Conservation (phyloP, 228 moss, liverwort and hornwort genomes). For the Sphagnum fallax region DNA sequence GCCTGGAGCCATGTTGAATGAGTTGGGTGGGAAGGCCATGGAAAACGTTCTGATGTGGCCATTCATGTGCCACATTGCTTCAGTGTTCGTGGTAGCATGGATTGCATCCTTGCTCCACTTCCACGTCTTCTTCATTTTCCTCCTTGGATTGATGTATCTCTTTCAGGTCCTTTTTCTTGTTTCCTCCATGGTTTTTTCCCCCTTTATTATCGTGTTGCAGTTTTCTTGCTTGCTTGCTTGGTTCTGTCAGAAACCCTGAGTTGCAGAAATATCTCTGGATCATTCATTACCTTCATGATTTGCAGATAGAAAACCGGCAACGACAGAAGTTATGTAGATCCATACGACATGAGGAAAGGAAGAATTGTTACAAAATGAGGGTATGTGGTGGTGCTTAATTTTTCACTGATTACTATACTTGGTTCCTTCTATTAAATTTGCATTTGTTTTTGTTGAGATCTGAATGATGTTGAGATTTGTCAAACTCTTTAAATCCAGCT, state of each 20-base stretch:
- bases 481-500: constrained; percentile 18
- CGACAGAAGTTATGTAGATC: constrained; percentile 29
- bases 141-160: constrained; percentile 46
- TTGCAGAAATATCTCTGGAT: background rate
- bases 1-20: background rate
- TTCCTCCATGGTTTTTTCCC: background rate
- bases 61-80: constrained; percentile 51
- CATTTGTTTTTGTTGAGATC: background rate
- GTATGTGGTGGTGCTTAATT: constrained; percentile 15
- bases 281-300: background rate
- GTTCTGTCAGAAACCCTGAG: background rate
- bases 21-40: constrained; percentile 12
- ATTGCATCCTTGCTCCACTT: constrained; percentile 21
- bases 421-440: background rate
- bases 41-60: constrained; percentile 31
- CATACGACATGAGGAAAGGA: constrained; percentile 62
- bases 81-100: constrained; percentile 39
- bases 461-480: background rate
- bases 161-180: constrained; percentile 20
- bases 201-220: background rate
- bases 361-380: constrained; percentile 48
- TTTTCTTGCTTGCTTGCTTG: background rate
- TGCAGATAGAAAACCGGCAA: constrained; percentile 67
- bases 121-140: constrained; percentile 34
- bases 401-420: background rate